A percentile compares a stretch with the other conserved stretches of the same genome.
These are phyloP conservation scores for Phytophthora sansomeana DNA, from an alignment of 352 stramenopile genomes.

Conservation along the genomic window DNA sequence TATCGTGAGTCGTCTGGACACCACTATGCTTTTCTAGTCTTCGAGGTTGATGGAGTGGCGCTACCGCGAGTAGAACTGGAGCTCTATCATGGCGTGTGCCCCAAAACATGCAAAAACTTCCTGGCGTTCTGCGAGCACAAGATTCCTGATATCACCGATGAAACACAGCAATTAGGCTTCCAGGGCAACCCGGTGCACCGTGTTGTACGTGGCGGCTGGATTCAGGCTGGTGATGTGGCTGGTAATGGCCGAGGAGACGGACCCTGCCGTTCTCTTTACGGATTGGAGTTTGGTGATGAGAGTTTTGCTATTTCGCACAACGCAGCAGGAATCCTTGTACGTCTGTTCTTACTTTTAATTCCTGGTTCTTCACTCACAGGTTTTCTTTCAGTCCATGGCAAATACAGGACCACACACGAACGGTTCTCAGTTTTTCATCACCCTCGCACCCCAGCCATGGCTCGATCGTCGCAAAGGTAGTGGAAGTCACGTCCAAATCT, in stretches of 20 bases:
- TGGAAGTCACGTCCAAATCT: not conserved
- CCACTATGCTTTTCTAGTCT: conserved; percentile 66
- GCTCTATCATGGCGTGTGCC: conserved; percentile 66
- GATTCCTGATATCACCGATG: conserved; percentile 54
- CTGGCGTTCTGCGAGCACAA: conserved; percentile 67
- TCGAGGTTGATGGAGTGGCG: conserved; percentile 66
- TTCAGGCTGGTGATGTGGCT: conserved; percentile 75
- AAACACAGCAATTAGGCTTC: conserved; percentile 55
- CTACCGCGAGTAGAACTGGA: conserved; percentile 76
- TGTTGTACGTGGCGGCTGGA: conserved; percentile 72
- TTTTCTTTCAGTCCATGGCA: conserved; percentile 91
- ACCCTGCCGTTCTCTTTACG: conserved; percentile 63
- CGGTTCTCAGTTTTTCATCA: conserved; percentile 99
- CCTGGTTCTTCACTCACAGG: not conserved
- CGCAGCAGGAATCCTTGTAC: conserved; percentile 65
- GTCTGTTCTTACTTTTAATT: conserved; percentile 1
- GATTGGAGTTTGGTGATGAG: conserved; percentile 72
- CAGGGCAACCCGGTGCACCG: conserved; percentile 66
- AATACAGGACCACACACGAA: conserved; percentile 97
- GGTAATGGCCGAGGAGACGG: conserved; percentile 56
- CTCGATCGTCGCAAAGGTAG: conserved; percentile 78
- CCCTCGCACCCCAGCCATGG: conserved; percentile 70
- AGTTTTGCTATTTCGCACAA: conserved; percentile 78
- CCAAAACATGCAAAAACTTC: conserved; percentile 81
- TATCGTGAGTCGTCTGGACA: conserved; percentile 60